These are phyloP conservation scores for Aurantiochytrium sp. DNA, from an alignment of 108 stramenopile genomes.

Conservation along the genomic window DNA sequence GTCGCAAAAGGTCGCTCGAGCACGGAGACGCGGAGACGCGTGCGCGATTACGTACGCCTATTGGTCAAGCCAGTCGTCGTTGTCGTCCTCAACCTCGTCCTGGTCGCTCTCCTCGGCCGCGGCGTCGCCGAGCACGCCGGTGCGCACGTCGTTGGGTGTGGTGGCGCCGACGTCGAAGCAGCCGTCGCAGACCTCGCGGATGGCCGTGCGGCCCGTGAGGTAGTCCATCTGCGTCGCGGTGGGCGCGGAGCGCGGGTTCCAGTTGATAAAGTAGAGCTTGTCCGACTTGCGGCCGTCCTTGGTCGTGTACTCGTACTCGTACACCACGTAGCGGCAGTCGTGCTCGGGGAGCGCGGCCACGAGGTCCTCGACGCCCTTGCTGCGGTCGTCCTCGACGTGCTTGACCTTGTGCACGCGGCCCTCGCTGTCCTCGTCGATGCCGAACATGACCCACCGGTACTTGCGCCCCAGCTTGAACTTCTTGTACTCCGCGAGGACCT, in stretches of 20 bases:
- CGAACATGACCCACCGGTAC: conserved; percentile 32
- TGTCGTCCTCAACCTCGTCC: background rate
- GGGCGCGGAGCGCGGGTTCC: conserved; percentile 51
- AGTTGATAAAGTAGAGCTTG: conserved; percentile 54
- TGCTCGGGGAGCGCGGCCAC: conserved; percentile 43
- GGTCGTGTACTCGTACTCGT: conserved; percentile 53
- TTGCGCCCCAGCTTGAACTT: conserved; percentile 29
- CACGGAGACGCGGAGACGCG: too few species aligned
- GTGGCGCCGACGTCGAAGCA: conserved; percentile 9
- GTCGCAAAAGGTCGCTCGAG: too few species aligned
- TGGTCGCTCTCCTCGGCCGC: background rate
- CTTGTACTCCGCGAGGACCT: background rate
- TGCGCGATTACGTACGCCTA: too few species aligned
- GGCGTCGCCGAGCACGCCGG: background rate
- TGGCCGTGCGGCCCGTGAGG: conserved; percentile 19
- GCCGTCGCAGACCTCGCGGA: conserved; percentile 34
- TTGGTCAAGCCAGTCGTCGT: conserved; percentile 6
- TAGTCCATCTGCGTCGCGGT: conserved; percentile 53
- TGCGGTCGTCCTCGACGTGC: background rate
- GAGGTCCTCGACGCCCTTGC: conserved; percentile 36
- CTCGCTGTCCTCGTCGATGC: background rate
- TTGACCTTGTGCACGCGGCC: background rate
- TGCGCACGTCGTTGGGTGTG: conserved; percentile 2
- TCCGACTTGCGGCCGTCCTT: conserved; percentile 50
- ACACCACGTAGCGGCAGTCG: conserved; percentile 54